Percentiles rank a stretch among this genome's conserved stretches.
Evolutionary conservation across 208 protist species (phyloP).

Genomic region (Leptomonas seymouri): DNA sequence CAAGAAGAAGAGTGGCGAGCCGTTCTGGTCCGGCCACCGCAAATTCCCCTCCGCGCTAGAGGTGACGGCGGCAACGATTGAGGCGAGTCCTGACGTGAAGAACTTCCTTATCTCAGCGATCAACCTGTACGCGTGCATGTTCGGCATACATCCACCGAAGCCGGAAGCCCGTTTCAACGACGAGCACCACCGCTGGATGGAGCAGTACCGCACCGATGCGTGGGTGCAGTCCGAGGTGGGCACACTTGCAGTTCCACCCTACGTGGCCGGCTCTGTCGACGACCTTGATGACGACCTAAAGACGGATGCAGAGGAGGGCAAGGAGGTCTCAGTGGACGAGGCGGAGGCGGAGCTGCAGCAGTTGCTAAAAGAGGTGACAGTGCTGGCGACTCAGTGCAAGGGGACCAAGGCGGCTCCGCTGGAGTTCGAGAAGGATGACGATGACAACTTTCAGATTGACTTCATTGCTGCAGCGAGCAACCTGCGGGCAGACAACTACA

Average conservation of each 20-base stretch:
- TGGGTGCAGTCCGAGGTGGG: conserved; percentile 57
- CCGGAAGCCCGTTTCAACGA: conserved; percentile 85
- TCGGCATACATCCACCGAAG: conserved; percentile 84
- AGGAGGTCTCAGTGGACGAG: conserved; percentile 29
- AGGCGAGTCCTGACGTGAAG: conserved; percentile 42
- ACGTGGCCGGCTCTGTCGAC: conserved; percentile 59
- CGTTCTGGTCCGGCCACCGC: conserved; percentile 93
- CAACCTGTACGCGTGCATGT: conserved; percentile 89
- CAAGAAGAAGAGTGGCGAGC: conserved; percentile 91
- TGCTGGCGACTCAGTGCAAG: conserved; percentile 51
- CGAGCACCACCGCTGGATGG: conserved; percentile 83
- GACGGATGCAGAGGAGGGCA: conserved; percentile 30
- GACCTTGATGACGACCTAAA: conserved; percentile 83
- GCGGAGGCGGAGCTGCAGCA: conserved; percentile 58
- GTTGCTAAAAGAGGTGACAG: conserved; percentile 47
- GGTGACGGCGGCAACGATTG: conserved; percentile 28
- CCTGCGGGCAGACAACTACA: conserved; percentile 94
- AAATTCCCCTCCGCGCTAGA: conserved; percentile 81
- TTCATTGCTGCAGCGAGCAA: conserved; percentile 95
- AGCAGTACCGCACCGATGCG: conserved; percentile 65
- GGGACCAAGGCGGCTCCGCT: conserved; percentile 54
- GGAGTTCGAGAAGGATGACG: conserved; percentile 97
- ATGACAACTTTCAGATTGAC: conserved; percentile 96
- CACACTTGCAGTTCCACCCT: conserved; percentile 38
- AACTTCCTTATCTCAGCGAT: conserved; percentile 77